phyloP scores from a whole-genome alignment of 2,329 filamentous ascomycete species.

The Drechmeria coniospora region DNA sequence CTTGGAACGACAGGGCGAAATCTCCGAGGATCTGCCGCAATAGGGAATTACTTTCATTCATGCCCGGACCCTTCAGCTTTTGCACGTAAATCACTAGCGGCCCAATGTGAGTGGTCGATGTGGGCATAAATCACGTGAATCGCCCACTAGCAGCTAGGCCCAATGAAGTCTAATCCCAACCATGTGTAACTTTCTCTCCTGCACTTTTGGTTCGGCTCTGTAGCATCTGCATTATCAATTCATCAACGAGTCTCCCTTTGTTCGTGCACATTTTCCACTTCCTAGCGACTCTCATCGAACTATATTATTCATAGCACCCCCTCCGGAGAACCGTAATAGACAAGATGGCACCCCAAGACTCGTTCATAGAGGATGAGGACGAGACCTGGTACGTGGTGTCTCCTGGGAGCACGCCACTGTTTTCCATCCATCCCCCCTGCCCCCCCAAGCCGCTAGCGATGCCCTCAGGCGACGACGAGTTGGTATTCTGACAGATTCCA shows the following conservation, averaged over 20 bases:
- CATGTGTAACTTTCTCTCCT: constrained; percentile 7
- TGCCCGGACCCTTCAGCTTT: not conserved
- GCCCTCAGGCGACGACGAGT: no score
- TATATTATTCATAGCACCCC: no score
- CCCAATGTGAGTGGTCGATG: no score
- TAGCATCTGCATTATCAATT: constrained; percentile 1
- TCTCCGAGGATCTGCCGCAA: constrained; percentile 16
- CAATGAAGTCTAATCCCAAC: constrained; percentile 8
- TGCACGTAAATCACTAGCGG: not conserved
- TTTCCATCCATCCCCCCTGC: no score
- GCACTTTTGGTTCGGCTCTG: constrained; percentile 8
- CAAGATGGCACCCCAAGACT: constrained; percentile 53
- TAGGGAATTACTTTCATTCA: constrained; percentile 8
- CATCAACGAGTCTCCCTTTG: no score
- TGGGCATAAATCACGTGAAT: constrained; percentile 10
- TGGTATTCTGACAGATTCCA: constrained; percentile 1
- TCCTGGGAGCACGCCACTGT: constrained; percentile 1
- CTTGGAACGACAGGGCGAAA: not conserved
- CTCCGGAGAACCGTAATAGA: no score
- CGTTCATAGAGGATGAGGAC: constrained; percentile 57
- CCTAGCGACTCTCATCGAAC: no score
- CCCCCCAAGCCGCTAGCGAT: no score
- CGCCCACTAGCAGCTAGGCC: constrained; percentile 3
- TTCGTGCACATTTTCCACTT: no score
- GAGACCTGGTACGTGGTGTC: constrained; percentile 43